Evolutionary conservation across 768 basidiomycete species (phyloP).

Genomic region (Cantharellus cinnabarinus): DNA sequence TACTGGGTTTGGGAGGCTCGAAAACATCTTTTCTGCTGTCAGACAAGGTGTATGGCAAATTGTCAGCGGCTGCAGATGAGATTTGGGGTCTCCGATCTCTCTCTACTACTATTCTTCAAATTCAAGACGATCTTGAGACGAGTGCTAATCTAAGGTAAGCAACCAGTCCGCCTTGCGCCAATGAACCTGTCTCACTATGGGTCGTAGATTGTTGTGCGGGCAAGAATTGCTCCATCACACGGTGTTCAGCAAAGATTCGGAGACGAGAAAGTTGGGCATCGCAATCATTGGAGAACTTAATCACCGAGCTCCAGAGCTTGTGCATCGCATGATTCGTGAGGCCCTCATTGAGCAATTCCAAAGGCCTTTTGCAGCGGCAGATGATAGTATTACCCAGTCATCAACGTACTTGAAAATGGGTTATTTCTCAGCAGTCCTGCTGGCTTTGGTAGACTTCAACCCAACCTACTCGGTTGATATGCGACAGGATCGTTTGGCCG

Average conservation of each 20-base stretch:
- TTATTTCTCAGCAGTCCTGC: not conserved
- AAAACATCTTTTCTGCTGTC: conserved; percentile 77
- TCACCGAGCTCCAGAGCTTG: conserved; percentile 25
- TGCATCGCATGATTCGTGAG: conserved; percentile 35
- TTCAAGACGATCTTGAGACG: conserved; percentile 28
- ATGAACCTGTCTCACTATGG: not conserved
- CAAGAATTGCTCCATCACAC: conserved; percentile 28
- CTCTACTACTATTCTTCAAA: conserved; percentile 30
- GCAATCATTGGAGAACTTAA: conserved; percentile 13
- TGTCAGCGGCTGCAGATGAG: conserved; percentile 40
- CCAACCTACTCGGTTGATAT: conserved; percentile 23
- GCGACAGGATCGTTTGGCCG: conserved; percentile 28
- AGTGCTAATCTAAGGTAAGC: conserved; percentile 37
- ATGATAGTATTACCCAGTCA: not conserved
- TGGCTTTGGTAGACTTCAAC: conserved; percentile 25
- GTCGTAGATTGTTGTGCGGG: not conserved
- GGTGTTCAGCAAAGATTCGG: conserved; percentile 33
- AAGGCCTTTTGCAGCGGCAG: not conserved
- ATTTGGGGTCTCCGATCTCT: conserved; percentile 55
- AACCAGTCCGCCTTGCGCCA: not conserved
- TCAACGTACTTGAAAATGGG: not conserved
- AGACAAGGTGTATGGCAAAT: conserved; percentile 72
- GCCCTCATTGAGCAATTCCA: not conserved
- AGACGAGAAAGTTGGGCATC: conserved; percentile 28
- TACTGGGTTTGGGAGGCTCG: conserved; percentile 20